Conservation (phyloP, 2,329 filamentous ascomycete species). For the Cytospora schulzeri region DNA sequence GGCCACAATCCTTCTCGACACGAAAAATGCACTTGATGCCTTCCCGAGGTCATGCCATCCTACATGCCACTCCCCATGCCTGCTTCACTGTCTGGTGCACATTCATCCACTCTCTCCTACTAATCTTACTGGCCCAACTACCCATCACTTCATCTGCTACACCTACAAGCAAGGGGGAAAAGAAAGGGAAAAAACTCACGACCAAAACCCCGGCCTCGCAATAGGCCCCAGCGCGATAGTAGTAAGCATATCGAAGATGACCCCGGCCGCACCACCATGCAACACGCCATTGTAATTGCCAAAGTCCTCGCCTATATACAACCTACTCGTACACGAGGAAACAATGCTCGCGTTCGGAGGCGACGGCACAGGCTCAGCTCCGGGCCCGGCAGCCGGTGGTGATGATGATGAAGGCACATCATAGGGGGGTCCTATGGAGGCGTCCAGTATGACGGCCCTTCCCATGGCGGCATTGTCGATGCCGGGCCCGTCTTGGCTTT, state of each 20-base stretch:
- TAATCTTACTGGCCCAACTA: not conserved
- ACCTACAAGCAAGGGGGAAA: not conserved
- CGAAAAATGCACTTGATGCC: too few species aligned
- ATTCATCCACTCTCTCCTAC: not conserved
- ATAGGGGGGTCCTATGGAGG: constrained; percentile 30
- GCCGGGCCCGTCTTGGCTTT: constrained; percentile 21
- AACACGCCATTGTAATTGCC: constrained; percentile 51
- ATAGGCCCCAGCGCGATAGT: constrained; percentile 52
- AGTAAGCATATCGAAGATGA: constrained; percentile 59
- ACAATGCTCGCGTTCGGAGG: constrained; percentile 23
- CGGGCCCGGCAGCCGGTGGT: not conserved
- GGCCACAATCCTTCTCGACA: not conserved
- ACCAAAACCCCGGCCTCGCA: constrained; percentile 51
- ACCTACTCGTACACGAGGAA: constrained; percentile 44
- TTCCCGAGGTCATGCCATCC: too few species aligned
- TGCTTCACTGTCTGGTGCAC: not conserved
- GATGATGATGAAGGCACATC: not conserved
- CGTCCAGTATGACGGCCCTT: constrained; percentile 34
- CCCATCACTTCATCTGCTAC: not conserved
- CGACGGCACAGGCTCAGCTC: not conserved
- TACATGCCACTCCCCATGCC: too few species aligned
- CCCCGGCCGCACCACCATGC: constrained; percentile 55
- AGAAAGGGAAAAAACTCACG: constrained; percentile 33
- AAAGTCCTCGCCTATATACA: constrained; percentile 46
- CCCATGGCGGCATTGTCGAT: constrained; percentile 32